Evolutionary conservation across 371 early-diverging fungal genomes (phyloP), one percentile per base, ranked within the genome.

Genomic region (Choanephora cucurbitarum): DNA sequence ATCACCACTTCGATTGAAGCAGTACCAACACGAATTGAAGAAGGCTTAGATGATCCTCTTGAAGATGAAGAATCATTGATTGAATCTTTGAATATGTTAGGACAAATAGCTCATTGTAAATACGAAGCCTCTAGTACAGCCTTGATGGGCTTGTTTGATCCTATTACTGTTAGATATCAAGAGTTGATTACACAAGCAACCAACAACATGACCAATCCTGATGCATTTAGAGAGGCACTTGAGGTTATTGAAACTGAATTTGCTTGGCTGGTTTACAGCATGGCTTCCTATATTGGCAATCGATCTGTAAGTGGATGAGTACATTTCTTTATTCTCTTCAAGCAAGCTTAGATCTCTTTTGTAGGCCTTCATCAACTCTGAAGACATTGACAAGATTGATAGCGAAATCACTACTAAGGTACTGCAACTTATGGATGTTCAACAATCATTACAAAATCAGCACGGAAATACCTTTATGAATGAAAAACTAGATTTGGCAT

Each of bases 261-360:
- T 67, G 86, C 93, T 0, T 94, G 93, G 93, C 74, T 91, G 23
- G 86, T 92, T 17, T 91, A 94, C 49, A 82, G 86, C 18, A 87
- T 86, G 66, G 89, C 90, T 43, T 78, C 86, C 3, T 86, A 80
- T 58, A 74, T 84, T 42, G 89, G 82, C 13, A 89, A 71, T 45
- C 68, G 88, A 60, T 71, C 80, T n/a, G 88, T 87, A 82, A 64
- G 67, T 28, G 28, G 7, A 28, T 28, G 28, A 28, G 28, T 28
- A 28, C 7, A 28, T 28, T 28, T 28, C n/a, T n/a, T 59, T 10
- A 34, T 19, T 43, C n/a, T n/a, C n/a, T n/a, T n/a, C n/a, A n/a
- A n/a, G n/a, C n/a, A n/a, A n/a, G n/a, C n/a, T n/a, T n/a, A 22
- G 15, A 14, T 49, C 37, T 21, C 48, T 43, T 18, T 7, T 34